Evolutionary conservation across 805 yeast species (phyloP), one percentile per base, ranked within the genome.

Genomic region (Candida dendrica): DNA sequence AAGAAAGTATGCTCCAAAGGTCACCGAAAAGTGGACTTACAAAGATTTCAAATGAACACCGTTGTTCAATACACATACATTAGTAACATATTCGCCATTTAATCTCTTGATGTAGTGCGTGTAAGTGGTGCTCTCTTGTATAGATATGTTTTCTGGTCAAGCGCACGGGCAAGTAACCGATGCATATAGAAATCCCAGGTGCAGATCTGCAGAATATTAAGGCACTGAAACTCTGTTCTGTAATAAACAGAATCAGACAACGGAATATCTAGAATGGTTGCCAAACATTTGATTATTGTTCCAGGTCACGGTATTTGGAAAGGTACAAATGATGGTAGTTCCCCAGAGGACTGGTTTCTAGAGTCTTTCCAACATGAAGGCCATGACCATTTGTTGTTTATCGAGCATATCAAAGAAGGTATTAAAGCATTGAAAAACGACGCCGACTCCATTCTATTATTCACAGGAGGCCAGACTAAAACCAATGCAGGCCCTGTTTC

Each of bases 21-120:
- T 84, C 47, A 84, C 95, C 26, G 96, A 91, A 63, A 91, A 90
- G 66, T 88, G 95, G 95, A 75, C 90, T 29, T 86, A 84, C 66
- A 91, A 91, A 68, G 95, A 91, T 65, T 86, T 85, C 58, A 81
- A 82, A 65, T 82, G 30, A 27, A 22, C 24, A 22, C n/a, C n/a
- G n/a, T 22, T 22, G 24, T 22, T 22, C 24, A 22, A 22, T 6
- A 22, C 24, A 22, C 24, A 22, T 8, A 22, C 24, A 22, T 6
- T 22, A 22, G 8, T 22, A 22, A 6, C 8, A 22, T 22, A 22
- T 22, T 22, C 8, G 24, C 8, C 24, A 22, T 22, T 22, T n/a
- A n/a, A n/a, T n/a, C n/a, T n/a, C n/a, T n/a, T n/a, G n/a, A n/a
- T n/a, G n/a, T n/a, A n/a, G n/a, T n/a, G n/a, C n/a, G n/a, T n/a